A percentile compares a stretch with the other conserved stretches of the same genome.
Conservation (phyloP, 345 rosid genomes). For the Eucalyptus regnans region DNA sequence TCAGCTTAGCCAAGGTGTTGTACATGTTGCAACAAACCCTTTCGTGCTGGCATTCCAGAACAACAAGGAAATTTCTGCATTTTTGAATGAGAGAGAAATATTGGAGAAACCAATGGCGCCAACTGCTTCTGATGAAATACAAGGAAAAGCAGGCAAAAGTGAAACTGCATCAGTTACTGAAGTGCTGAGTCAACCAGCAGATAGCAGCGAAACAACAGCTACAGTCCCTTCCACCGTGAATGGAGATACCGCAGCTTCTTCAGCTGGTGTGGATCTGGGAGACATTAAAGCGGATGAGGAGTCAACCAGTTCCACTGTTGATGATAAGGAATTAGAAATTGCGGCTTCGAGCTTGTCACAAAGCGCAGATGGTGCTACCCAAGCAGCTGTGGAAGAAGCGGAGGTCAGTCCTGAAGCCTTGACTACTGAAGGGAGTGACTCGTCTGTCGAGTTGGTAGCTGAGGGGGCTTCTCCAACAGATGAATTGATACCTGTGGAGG, state of each 20-base stretch:
- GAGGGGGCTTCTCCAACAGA: neutral
- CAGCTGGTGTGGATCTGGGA: constrained; percentile 1
- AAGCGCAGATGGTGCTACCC: constrained; percentile 2
- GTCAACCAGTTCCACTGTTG: neutral
- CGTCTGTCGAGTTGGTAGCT: neutral
- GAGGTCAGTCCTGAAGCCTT: neutral
- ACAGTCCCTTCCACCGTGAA: constrained; percentile 3
- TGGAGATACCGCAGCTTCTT: neutral
- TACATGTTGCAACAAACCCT: constrained; percentile 64
- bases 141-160: neutral
- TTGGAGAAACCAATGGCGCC: constrained; percentile 13
- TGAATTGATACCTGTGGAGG: neutral
- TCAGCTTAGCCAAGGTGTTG: constrained; percentile 37
- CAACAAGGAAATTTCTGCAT: constrained; percentile 62
- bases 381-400: constrained; percentile 6
- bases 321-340: neutral
- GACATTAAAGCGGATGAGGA: neutral
- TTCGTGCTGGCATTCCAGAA: constrained; percentile 66
- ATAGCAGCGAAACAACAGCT: neutral
- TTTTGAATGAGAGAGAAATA: constrained; percentile 63
- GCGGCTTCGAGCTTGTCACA: neutral
- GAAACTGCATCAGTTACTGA: constrained; percentile 17
- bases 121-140: constrained; percentile 6
- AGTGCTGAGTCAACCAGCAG: constrained; percentile 6
- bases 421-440: constrained; percentile 11